Conservation (phyloP, 345 rosid species). For the Lumnitzera littorea region DNA sequence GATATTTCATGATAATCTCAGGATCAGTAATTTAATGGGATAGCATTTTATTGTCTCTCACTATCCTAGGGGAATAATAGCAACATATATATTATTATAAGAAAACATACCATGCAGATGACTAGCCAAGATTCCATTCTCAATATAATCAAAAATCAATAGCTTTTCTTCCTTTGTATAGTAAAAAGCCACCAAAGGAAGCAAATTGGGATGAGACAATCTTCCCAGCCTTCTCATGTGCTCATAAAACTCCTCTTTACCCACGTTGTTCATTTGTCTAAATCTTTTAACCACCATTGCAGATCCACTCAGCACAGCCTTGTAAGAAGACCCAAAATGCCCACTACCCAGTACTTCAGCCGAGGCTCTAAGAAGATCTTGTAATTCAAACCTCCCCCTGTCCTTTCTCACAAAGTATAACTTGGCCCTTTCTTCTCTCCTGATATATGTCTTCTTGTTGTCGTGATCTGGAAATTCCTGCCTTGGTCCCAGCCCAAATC, state of each 20-base stretch:
- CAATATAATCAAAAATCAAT: constrained; percentile 51
- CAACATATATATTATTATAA: no score
- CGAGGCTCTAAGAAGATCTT: constrained; percentile 70
- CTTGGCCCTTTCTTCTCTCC: constrained; percentile 18
- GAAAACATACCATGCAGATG: constrained; percentile 58
- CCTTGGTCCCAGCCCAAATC: constrained; percentile 10
- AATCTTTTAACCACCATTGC: constrained; percentile 79
- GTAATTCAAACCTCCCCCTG: constrained; percentile 54
- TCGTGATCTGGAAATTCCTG: constrained; percentile 8
- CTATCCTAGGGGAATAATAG: no score
- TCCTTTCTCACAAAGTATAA: constrained; percentile 45
- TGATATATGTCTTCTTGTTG: neutral
- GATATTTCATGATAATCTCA: no score
- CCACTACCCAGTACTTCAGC: constrained; percentile 82
- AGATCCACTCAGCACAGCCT: constrained; percentile 48
- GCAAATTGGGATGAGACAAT: constrained; percentile 65
- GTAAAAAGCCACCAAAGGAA: constrained; percentile 59
- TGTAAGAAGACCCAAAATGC: constrained; percentile 70
- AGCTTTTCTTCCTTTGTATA: constrained; percentile 82
- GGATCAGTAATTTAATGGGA: no score
- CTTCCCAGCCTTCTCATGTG: constrained; percentile 66
- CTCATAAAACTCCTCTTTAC: constrained; percentile 54
- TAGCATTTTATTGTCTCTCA: no score
- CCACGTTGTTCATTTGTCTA: constrained; percentile 47
- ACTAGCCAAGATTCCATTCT: constrained; percentile 70